Evolutionary conservation across 2,329 filamentous ascomycete genomes (phyloP).

Genomic region (Talaromyces albobiverticillius): DNA sequence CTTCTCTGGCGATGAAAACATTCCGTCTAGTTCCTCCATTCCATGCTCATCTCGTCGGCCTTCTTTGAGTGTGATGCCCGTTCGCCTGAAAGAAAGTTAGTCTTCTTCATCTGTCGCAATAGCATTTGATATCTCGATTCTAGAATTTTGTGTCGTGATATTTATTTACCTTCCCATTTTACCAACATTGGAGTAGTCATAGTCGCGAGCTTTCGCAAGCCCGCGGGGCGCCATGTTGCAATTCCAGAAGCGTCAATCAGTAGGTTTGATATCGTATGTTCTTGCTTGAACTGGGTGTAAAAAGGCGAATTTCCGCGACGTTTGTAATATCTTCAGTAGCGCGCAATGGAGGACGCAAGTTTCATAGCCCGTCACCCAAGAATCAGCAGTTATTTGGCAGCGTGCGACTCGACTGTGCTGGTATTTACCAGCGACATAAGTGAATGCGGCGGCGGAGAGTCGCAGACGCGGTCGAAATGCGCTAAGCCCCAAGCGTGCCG

Average conservation of each 20-base stretch:
- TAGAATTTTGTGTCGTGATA: no score
- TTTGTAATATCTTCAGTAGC: no score
- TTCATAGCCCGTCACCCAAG: no score
- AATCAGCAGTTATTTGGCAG: no score
- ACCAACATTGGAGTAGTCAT: conserved; percentile 48
- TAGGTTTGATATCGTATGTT: no score
- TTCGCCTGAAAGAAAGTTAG: conserved; percentile 62
- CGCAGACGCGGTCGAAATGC: background rate
- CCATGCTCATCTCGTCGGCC: conserved; percentile 86
- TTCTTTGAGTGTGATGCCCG: conserved; percentile 77
- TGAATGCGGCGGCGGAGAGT: conserved; percentile 1
- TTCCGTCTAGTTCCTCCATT: conserved; percentile 79
- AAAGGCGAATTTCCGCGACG: no score
- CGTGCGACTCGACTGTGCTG: no score
- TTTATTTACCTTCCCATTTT: conserved; percentile 45
- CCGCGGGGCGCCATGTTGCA: conserved; percentile 37
- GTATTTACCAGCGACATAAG: no score
- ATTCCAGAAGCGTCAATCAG: background rate
- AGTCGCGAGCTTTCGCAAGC: conserved; percentile 42
- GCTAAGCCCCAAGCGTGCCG: background rate
- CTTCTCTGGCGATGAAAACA: conserved; percentile 84
- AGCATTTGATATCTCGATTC: background rate
- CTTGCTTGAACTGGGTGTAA: no score
- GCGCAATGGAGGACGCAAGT: no score
- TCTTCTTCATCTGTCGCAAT: conserved; percentile 2